Conservation (phyloP, 805 yeast genomes). For the Wickerhamiella alocasiicola region DNA sequence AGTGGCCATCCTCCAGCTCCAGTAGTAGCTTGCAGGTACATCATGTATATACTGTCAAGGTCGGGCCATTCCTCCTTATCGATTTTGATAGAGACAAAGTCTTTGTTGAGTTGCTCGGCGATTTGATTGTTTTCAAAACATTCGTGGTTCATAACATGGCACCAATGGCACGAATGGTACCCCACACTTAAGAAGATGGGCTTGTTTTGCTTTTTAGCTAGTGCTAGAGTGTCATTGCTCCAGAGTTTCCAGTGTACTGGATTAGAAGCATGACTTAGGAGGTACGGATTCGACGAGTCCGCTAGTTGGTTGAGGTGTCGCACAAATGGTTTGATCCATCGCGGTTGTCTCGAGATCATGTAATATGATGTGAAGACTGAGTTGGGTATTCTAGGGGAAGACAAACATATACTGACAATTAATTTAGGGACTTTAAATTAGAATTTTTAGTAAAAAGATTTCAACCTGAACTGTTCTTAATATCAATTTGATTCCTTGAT, state of each 20-base stretch:
- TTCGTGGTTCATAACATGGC: slow-evolving; percentile 30
- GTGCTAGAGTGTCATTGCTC: slow-evolving; percentile 24
- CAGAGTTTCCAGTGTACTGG: slow-evolving; percentile 32
- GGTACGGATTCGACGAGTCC: slow-evolving; percentile 20
- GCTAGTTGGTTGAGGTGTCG: slow-evolving; percentile 8
- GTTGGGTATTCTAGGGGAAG: no score
- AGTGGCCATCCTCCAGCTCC: slow-evolving; percentile 33
- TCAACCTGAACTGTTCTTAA: no score
- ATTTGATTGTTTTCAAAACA: slow-evolving; percentile 22
- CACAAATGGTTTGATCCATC: no score
- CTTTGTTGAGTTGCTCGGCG: slow-evolving; percentile 24
- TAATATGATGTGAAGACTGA: no score
- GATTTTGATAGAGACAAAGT: slow-evolving; percentile 29
- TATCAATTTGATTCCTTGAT: no score
- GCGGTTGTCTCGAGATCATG: no score
- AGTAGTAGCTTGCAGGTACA: slow-evolving; percentile 28
- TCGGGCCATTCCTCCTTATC: slow-evolving; percentile 33
- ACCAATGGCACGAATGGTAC: slow-evolving; percentile 30
- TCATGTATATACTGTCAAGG: slow-evolving; percentile 29
- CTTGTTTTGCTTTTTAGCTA: slow-evolving; percentile 24
- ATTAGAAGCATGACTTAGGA: slow-evolving; percentile 22
- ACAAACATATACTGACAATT: no score
- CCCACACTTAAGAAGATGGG: slow-evolving; percentile 30
- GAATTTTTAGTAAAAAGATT: no score
- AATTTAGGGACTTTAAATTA: no score